Conservation (phyloP, 2,329 filamentous ascomycete genomes). For the Cephalotrichum gorgonifer region DNA sequence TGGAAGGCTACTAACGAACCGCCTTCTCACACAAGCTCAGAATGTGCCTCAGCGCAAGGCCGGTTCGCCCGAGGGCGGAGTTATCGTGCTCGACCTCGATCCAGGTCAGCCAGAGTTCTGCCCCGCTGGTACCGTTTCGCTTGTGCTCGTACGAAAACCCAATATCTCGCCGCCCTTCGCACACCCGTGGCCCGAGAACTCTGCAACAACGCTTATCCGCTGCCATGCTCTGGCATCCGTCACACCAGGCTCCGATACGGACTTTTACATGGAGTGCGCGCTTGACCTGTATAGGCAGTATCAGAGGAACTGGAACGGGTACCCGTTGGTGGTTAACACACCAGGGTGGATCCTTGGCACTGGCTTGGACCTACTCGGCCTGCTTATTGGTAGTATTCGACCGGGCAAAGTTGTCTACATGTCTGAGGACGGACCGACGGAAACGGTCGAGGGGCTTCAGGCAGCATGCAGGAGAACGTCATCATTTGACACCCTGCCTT, state of each 20-base stretch:
- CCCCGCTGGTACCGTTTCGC: slow-evolving; percentile 58
- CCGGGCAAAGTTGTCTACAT: slow-evolving; percentile 59
- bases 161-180: slow-evolving; percentile 60
- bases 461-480: slow-evolving; percentile 26
- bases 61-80: slow-evolving; percentile 12
- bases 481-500: slow-evolving; percentile 42
- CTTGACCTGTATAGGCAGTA: slow-evolving; percentile 53
- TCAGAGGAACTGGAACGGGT: slow-evolving; percentile 28
- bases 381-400: slow-evolving; percentile 40
- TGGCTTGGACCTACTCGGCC: slow-evolving; percentile 53
- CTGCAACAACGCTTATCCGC: slow-evolving; percentile 29
- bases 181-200: slow-evolving; percentile 30
- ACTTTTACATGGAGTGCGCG: slow-evolving; percentile 55
- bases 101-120: slow-evolving; percentile 69
- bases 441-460: slow-evolving; percentile 43
- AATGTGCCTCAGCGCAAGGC: not conserved
- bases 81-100: slow-evolving; percentile 64
- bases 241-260: slow-evolving; percentile 55
- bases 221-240: slow-evolving; percentile 58
- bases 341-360: slow-evolving; percentile 65
- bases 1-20: slow-evolving; percentile 54
- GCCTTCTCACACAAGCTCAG: slow-evolving; percentile 34
- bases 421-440: slow-evolving; percentile 49
- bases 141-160: slow-evolving; percentile 48
- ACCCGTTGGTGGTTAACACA: slow-evolving; percentile 61